Base-by-base conservation (phyloP, 176 grass and related monocot species). In the Avena insularis region DNA sequence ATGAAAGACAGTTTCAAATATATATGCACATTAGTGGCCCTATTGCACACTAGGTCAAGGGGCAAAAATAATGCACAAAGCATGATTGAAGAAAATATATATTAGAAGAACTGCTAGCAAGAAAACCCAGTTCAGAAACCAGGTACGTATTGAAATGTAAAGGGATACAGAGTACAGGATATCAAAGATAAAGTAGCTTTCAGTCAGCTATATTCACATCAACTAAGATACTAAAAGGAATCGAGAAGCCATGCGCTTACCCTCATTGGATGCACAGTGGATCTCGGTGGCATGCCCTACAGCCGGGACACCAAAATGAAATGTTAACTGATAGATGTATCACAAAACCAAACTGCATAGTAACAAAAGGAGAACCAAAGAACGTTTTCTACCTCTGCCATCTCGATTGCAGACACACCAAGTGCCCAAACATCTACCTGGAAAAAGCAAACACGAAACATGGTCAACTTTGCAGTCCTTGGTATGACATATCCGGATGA, bases 351-450 rank as follows among this genome's bases (percentile, higher is more conserved):
- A 45, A 54, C 9, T 70, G 16, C 69, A 59, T 20, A 83, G 17
- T 75, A 66, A 87, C 35, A 83, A 79, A 83, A 82, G 60, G 63
- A 85, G 77, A 80, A 88, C n/a, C 61, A 88, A 81, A 77, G 33
- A 77, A 85, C 20, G 23, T 63, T 71, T n/a, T 62, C 25, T 88
- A 99, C 97, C 97, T 99, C 97, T 85, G 92, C 97, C 97, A 99
- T 99, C 84, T 99, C 97, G 87, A 99, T 99, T 79, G 97, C 97
- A 58, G 97, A 94, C 70, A 99, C 93, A 90, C 97, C 97, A 85
- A 99, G 92, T 83, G 97, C 97, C 97, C 97, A 99, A 79, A 99
- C 97, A 90, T 99, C 97, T 70, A 99, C 97, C 97, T 99, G 83
- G 71, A 74, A 76, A 89, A 46, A 33, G 31, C 77, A 54, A 75